These are phyloP conservation scores for Rhodofomes roseus DNA, from an alignment of 1,284 basidiomycete species.

Conservation along the genomic window DNA sequence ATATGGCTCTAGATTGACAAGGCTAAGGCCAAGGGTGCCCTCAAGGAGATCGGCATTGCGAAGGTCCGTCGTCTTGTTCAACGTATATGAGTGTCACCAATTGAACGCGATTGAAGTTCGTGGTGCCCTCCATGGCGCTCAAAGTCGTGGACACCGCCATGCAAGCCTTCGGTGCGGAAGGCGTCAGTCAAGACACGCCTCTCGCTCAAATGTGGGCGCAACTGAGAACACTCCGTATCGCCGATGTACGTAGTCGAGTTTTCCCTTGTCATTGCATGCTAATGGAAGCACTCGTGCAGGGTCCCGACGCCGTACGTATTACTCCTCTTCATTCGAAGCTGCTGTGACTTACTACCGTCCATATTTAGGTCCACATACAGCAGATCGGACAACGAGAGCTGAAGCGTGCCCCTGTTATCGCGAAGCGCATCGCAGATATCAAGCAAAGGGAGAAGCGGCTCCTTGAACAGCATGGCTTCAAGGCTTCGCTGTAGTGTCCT, in stretches of 20 bases:
- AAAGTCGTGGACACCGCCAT: conserved; percentile 91
- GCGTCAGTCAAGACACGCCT: conserved; percentile 86
- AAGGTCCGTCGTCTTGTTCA: conserved; percentile 55
- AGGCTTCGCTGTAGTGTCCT: conserved; percentile 44
- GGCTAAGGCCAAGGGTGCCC: conserved; percentile 86
- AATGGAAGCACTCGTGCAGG: conserved; percentile 39
- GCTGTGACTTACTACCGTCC: conserved; percentile 6
- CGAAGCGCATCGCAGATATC: conserved; percentile 47
- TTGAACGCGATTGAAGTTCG: conserved; percentile 56
- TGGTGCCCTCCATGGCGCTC: conserved; percentile 87
- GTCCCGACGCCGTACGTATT: conserved; percentile 70
- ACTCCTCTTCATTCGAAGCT: neutral
- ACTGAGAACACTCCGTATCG: conserved; percentile 84
- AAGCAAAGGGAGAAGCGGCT: conserved; percentile 59
- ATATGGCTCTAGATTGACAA: conserved; percentile 75
- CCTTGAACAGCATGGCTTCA: conserved; percentile 56
- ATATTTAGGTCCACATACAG: conserved; percentile 82
- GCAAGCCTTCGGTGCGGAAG: conserved; percentile 93
- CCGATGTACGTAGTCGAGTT: conserved; percentile 63
- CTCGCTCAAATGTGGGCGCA: conserved; percentile 80
- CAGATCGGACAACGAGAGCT: conserved; percentile 89
- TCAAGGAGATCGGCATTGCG: conserved; percentile 96
- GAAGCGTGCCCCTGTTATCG: conserved; percentile 59
- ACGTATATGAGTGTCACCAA: too few species aligned
- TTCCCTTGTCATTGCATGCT: neutral